These are phyloP conservation scores for Sphagnurus paluster DNA, from an alignment of 1,284 basidiomycete genomes.

Conservation along the genomic window DNA sequence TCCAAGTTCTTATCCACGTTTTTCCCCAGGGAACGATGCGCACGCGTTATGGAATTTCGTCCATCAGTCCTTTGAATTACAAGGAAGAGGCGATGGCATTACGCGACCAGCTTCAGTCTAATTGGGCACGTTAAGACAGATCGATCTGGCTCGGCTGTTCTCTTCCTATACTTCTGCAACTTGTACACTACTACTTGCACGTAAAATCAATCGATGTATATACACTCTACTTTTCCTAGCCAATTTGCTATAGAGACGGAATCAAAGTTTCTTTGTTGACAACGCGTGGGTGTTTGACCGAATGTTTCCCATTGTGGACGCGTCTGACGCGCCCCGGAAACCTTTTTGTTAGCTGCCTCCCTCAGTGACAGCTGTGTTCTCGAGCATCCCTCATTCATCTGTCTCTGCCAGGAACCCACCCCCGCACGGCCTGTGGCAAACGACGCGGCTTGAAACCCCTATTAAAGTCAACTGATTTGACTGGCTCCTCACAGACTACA, in stretches of 20 bases:
- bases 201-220: background rate
- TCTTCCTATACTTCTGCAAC: background rate
- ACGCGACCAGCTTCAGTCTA: constrained; percentile 51
- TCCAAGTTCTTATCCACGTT: constrained; percentile 9
- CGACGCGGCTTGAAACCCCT: background rate
- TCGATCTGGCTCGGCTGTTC: background rate
- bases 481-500: background rate
- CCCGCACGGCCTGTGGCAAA: background rate
- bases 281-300: constrained; percentile 10
- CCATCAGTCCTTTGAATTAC: constrained; percentile 69
- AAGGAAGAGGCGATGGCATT: constrained; percentile 67
- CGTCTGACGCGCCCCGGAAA: constrained; percentile 21
- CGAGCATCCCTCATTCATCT: constrained; percentile 10
- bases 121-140: constrained; percentile 35
- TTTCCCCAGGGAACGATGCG: constrained; percentile 66
- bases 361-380: constrained; percentile 3
- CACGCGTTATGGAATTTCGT: constrained; percentile 80
- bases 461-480: background rate
- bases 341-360: constrained; percentile 3
- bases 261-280: constrained; percentile 15
- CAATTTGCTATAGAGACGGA: constrained; percentile 7
- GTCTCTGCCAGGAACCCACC: background rate
- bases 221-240: background rate
- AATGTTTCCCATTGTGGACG: constrained; percentile 28
- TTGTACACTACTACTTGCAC: constrained; percentile 1